Evolutionary conservation across 495 filamentous ascomycete genomes (phyloP).

Genomic region (Talaromyces stipitatus): DNA sequence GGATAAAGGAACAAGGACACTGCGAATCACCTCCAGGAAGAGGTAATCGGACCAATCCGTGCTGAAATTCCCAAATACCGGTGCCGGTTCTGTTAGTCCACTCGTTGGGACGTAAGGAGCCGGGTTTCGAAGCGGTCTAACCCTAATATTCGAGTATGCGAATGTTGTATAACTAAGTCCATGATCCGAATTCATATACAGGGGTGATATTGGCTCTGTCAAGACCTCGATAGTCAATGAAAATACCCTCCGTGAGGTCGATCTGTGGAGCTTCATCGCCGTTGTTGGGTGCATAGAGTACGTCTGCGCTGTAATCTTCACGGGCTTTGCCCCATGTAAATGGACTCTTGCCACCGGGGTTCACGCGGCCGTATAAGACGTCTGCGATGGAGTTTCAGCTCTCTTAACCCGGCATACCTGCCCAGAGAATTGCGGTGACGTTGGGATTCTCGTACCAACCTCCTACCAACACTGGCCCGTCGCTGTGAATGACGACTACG

Average conservation of each 20-base stretch:
- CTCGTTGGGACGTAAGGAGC: background rate
- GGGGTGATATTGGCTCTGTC: slow-evolving; percentile 50
- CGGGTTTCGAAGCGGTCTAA: slow-evolving; percentile 9
- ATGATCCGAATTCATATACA: slow-evolving; percentile 60
- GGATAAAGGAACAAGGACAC: slow-evolving; percentile 15
- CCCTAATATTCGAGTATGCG: slow-evolving; percentile 31
- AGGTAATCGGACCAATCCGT: background rate
- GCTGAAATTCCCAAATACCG: background rate
- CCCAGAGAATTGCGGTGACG: slow-evolving; percentile 54
- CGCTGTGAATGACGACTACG: slow-evolving; percentile 55
- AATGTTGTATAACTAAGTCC: slow-evolving; percentile 63
- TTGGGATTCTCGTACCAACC: slow-evolving; percentile 54
- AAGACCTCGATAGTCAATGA: slow-evolving; percentile 62
- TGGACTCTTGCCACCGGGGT: slow-evolving; percentile 58
- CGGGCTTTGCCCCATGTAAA: slow-evolving; percentile 63
- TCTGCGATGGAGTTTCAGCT: slow-evolving; percentile 47
- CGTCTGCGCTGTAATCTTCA: slow-evolving; percentile 47
- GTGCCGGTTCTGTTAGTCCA: background rate
- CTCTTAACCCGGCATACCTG: slow-evolving; percentile 56
- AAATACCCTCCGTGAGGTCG: slow-evolving; percentile 56
- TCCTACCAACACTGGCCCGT: slow-evolving; percentile 50
- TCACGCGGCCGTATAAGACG: slow-evolving; percentile 52
- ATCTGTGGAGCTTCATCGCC: slow-evolving; percentile 40
- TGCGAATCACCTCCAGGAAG: slow-evolving; percentile 15
- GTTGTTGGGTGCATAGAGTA: slow-evolving; percentile 24